Evolutionary conservation across 2,329 filamentous ascomycete species (phyloP), one percentile per base, ranked within the genome.

Genomic region (Lasiodiplodia gonubiensis): DNA sequence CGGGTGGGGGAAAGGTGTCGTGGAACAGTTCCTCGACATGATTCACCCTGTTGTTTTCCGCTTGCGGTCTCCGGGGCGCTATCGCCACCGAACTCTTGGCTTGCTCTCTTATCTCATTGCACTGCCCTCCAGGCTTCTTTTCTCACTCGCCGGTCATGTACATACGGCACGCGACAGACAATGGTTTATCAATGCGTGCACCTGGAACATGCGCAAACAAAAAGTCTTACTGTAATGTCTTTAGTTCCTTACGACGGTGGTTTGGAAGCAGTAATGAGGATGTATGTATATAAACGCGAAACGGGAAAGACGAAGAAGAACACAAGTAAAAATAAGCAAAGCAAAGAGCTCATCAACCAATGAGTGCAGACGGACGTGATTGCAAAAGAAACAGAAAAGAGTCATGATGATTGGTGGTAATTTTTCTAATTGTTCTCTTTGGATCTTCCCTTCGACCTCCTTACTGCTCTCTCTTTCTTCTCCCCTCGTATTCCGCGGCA

Each of bases 1-100:
- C 23, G 16, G 57, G 57, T 27, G 57, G 57, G 57, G 39, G 23
- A 11, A 35, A 57, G 37, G 21, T 30, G 35, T 39, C 46, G 54
- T 42, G 54, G 37, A 59, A 59, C 37, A 14, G 33, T 49, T 23
- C 8, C 48, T 49, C 48, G n/a, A 23, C 48, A 25, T 33, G 7
- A 33, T 23, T n/a, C 23, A n/a, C 14, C 25, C 49, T 52, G 21
- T 52, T 5, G 21, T 23, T 27, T 10, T 12, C 27, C 25, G 42
- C n/a, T 46, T 46, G 42, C 42, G 10, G 7, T 7, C 11, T 21
- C 18, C n/a, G 7, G 42, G 42, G n/a, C 18, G 21, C 7, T 21
- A 21, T 46, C 42, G 42, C 42, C 42, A 46, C 18, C 7, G 42
- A 8, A 18, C 42, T 21, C 10, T 21, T 42, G 39, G 18, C 39